These are phyloP conservation scores for Eucalyptus microcorys DNA, from an alignment of 345 rosid genomes.

Conservation along the genomic window DNA sequence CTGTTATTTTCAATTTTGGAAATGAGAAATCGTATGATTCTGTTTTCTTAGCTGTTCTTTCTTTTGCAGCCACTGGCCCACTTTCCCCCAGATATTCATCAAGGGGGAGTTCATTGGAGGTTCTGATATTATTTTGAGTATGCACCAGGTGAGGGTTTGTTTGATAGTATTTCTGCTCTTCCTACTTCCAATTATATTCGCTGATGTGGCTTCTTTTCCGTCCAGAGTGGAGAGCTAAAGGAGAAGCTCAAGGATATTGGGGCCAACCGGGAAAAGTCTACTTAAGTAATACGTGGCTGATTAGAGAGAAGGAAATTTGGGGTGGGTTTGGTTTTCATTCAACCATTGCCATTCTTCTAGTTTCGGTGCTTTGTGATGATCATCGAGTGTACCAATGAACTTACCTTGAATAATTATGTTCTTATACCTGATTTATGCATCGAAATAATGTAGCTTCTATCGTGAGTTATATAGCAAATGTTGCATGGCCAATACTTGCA, in stretches of 20 bases:
- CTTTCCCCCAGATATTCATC: constrained; percentile 88
- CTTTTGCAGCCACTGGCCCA: constrained; percentile 78
- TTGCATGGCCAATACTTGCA: not conserved
- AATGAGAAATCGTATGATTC: not conserved
- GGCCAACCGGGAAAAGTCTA: not conserved
- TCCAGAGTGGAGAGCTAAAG: constrained; percentile 77
- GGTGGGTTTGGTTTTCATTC: not conserved
- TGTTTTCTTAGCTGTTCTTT: not conserved
- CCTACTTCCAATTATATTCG: no score
- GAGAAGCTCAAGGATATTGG: constrained; percentile 56
- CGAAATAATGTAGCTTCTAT: not conserved
- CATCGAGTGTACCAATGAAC: not conserved
- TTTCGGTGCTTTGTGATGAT: not conserved
- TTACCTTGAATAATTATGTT: not conserved
- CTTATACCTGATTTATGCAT: not conserved
- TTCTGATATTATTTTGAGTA: constrained; percentile 74
- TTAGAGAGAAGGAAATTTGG: not conserved
- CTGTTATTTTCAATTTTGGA: not conserved
- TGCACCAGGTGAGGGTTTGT: constrained; percentile 65
- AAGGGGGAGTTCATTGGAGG: constrained; percentile 95
- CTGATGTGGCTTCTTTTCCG: not conserved
- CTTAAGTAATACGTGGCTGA: not conserved
- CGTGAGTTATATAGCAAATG: not conserved
- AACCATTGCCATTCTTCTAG: not conserved
- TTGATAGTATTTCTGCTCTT: not conserved